A percentile compares a stretch with the other conserved stretches of the same genome.
Conservation (phyloP, 768 basidiomycete genomes). For the Cystobasidium tubakii region DNA sequence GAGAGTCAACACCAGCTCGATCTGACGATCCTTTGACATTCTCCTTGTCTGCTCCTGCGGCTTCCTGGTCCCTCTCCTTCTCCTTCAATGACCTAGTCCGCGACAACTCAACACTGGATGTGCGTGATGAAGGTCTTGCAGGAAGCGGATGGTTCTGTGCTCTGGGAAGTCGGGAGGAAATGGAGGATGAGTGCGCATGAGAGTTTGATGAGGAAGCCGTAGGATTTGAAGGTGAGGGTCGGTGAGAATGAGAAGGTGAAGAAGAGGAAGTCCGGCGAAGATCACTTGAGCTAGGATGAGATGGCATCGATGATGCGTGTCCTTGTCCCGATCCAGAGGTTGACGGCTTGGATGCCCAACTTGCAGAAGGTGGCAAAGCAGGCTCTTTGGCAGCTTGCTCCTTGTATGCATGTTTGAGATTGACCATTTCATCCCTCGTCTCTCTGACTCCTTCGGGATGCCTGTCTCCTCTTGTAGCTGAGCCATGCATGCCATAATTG, state of each 20-base stretch:
- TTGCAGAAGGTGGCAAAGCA: conserved; percentile 12
- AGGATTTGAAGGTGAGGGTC: not conserved
- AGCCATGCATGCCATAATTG: conserved; percentile 50
- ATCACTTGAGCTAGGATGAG: conserved; percentile 35
- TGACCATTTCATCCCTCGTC: conserved; percentile 42
- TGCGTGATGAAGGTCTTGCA: conserved; percentile 38
- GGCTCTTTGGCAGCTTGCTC: conserved; percentile 16
- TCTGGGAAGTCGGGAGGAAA: conserved; percentile 40
- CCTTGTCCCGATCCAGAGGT: conserved; percentile 33
- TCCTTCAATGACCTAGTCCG: not conserved
- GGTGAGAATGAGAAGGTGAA: conserved; percentile 15
- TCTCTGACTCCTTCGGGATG: conserved; percentile 52
- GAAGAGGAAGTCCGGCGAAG: conserved; percentile 35
- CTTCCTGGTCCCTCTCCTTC: not conserved
- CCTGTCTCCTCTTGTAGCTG: conserved; percentile 85
- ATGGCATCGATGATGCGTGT: conserved; percentile 39
- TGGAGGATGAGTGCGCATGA: conserved; percentile 31
- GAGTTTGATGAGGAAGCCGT: not conserved
- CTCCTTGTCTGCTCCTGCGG: not conserved
- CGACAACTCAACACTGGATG: not conserved
- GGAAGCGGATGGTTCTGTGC: conserved; percentile 41
- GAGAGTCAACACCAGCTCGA: not conserved
- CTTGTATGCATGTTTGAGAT: conserved; percentile 35
- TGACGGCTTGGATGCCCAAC: conserved; percentile 35
- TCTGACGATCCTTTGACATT: not conserved